Evolutionary conservation across 805 yeast species (phyloP).

Genomic region (Metschnikowia picachoensis): DNA sequence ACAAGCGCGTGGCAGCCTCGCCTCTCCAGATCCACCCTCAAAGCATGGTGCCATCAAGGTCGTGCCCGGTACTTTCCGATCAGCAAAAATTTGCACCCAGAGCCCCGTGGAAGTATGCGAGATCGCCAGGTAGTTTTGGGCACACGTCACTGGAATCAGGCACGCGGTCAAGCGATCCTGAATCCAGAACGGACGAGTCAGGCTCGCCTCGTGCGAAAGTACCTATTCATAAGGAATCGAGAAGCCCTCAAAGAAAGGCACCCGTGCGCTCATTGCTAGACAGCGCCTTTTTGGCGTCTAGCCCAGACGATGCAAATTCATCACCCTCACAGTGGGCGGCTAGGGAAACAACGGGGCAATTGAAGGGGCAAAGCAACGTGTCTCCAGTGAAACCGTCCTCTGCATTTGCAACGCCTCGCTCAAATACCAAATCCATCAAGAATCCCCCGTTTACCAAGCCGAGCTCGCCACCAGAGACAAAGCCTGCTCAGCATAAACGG

Average conservation of each 20-base stretch:
- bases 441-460: not conserved
- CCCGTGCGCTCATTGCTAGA: constrained; percentile 13
- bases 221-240: not conserved
- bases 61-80: constrained; percentile 7
- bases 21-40: not conserved
- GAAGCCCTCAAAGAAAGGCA: not conserved
- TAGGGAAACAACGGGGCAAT: not conserved
- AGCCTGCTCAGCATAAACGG: constrained; percentile 22
- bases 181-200: not conserved
- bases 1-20: not conserved
- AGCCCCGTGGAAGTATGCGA: not conserved
- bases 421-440: not conserved
- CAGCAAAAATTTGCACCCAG: not conserved
- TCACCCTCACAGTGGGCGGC: not conserved
- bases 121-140: too few species aligned
- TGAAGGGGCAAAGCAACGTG: not conserved
- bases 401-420: constrained; percentile 9
- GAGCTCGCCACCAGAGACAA: not conserved
- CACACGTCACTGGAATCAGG: not conserved
- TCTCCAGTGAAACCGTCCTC: constrained; percentile 7
- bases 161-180: not conserved
- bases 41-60: constrained; percentile 3
- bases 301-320: not conserved
- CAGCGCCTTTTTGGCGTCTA: constrained; percentile 4
- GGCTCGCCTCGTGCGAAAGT: not conserved